A percentile compares a stretch with the other conserved stretches of the same genome.
phyloP scores from a whole-genome alignment of 1,139 yeast genomes.

The Taphrina flavorubra region DNA sequence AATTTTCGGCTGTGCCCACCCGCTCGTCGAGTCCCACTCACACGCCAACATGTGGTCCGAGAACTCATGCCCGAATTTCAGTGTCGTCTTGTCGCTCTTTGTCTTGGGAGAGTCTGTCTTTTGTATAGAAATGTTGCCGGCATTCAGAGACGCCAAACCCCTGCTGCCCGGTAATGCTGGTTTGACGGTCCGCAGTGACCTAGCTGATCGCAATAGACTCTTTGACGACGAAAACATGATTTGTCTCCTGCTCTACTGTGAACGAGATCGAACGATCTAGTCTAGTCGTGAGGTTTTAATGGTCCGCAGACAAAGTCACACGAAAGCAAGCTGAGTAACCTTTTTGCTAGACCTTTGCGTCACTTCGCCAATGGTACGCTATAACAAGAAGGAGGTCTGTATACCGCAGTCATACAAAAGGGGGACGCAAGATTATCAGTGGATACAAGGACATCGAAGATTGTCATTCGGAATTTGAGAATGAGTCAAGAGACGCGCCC shows the following conservation, averaged over 20 bases:
- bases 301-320: too few species aligned
- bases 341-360: too few species aligned
- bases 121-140: slow-evolving; percentile 68
- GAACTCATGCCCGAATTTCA: slow-evolving; percentile 85
- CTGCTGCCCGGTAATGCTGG: background rate
- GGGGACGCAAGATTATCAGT: too few species aligned
- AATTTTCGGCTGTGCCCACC: slow-evolving; percentile 88
- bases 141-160: slow-evolving; percentile 57
- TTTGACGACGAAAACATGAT: background rate
- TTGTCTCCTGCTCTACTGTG: background rate
- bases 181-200: background rate
- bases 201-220: background rate
- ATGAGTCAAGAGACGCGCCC: slow-evolving; percentile 1
- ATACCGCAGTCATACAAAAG: too few species aligned
- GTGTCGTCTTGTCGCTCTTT: slow-evolving; percentile 71
- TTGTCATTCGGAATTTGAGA: background rate
- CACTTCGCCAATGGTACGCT: too few species aligned
- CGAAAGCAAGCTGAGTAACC: too few species aligned
- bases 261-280: background rate
- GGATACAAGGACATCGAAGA: background rate
- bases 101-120: slow-evolving; percentile 66
- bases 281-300: too few species aligned
- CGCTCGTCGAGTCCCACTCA: slow-evolving; percentile 76
- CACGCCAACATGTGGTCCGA: slow-evolving; percentile 90
- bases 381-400: too few species aligned